Base-by-base conservation (phyloP, 2,329 filamentous ascomycete species). In the Microdochium trichocladiopsis region DNA sequence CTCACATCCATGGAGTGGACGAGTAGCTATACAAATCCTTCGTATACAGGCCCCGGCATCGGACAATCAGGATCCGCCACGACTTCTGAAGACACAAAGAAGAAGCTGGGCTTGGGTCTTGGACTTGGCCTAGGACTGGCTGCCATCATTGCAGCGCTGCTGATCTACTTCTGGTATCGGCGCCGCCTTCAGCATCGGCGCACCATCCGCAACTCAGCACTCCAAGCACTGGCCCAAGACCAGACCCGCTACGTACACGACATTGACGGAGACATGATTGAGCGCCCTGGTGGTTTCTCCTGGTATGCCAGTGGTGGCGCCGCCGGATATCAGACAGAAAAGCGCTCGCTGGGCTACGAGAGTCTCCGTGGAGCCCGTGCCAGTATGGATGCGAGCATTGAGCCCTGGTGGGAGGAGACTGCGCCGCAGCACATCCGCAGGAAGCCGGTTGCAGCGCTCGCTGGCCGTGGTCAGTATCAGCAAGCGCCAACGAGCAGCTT, bases 91-190 rank as follows among this genome's bases (percentile, higher is more conserved):
- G 53, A 55, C 28, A 53, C 31, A 23, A 63, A 60, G 24, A 72
- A 72, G 55, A 78, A 76, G 48, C 68, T 86, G 4, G 83, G 84
- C 1, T 69, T 89, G 0, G 84, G 84, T 0, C 68, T 86, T 2
- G 86, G 86, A 0, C 63, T 90, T 1, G 85, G 86, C 1, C 66
- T 90, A 1, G 86, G 84, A 1, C 62, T 86, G 1, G 69, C 78
- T 0, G 70, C 79, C 1, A 60, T 82, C 2, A 55, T 82, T 9
- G 66, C 72, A 1, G 67, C 76, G 1, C 57, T 77, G 2, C 23
- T 80, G 10, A 51, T 78, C 21, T 75, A 69, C 52, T 70, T 79
- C 51, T 75, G 76, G 53, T 80, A 77, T 52, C 72, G 70, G 28
- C 72, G 72, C n/a, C 75, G 75, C 55, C 73, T 74, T 14, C 63